These are phyloP conservation scores for Termitomyces sp. DNA, from an alignment of 768 basidiomycete genomes.

Conservation along the genomic window DNA sequence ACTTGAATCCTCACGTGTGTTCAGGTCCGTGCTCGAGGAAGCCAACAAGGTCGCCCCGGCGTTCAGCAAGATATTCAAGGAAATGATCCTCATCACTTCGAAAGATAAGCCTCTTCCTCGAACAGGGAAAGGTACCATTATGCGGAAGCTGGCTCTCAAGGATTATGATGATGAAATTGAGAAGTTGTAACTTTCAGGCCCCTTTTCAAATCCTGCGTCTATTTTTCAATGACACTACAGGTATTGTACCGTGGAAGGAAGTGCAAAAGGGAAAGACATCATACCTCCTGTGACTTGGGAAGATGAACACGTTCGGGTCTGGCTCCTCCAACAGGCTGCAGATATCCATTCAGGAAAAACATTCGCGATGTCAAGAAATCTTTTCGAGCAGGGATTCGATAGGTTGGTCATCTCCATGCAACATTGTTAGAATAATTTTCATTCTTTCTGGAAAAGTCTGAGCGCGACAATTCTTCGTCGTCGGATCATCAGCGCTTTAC, in stretches of 20 bases:
- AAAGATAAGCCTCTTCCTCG: no score
- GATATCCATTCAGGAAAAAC: conserved; percentile 10
- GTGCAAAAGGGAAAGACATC: conserved; percentile 15
- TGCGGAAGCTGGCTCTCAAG: conserved; percentile 31
- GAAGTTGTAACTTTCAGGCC: conserved; percentile 21
- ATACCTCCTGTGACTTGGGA: conserved; percentile 21
- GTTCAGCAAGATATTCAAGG: no score
- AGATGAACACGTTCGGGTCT: conserved; percentile 15
- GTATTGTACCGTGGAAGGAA: conserved; percentile 22
- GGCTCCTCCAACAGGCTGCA: conserved; percentile 19
- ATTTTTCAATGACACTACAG: not conserved
- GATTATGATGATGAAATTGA: conserved; percentile 37
- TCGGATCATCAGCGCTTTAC: conserved; percentile 27
- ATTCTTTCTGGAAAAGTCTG: conserved; percentile 17
- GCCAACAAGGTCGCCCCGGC: conserved; percentile 33
- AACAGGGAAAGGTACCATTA: conserved; percentile 37
- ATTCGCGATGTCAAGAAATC: not conserved
- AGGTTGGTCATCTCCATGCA: not conserved
- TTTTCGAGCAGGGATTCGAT: conserved; percentile 17
- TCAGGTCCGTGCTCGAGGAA: conserved; percentile 33
- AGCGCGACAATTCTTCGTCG: conserved; percentile 33
- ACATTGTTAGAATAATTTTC: not conserved
- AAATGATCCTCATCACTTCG: no score
- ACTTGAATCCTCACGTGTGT: not conserved
- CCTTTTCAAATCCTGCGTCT: no score